Evolutionary conservation across 352 stramenopile species (phyloP).

Genomic region (Globisporangium camurandrum): DNA sequence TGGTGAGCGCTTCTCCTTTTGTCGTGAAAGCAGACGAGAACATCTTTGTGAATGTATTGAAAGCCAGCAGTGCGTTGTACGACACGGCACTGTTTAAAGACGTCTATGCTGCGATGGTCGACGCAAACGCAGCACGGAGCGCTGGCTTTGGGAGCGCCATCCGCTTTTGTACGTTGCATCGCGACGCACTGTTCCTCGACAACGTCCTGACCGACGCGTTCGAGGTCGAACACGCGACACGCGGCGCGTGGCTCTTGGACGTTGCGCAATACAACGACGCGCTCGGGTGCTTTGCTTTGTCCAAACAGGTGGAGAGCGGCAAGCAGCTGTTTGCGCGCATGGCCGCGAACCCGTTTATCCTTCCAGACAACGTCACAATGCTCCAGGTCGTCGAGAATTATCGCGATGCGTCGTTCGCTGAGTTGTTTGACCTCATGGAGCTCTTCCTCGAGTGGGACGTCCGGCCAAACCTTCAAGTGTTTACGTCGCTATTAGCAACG

Average conservation of each 20-base stretch:
- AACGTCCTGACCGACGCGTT: constrained; percentile 53
- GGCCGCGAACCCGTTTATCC: constrained; percentile 40
- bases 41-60: constrained; percentile 73
- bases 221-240: constrained; percentile 28
- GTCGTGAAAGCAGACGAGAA: constrained; percentile 50
- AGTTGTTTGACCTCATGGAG: constrained; percentile 68
- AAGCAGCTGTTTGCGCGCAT: constrained; percentile 62
- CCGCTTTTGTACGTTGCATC: constrained; percentile 41
- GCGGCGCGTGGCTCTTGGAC: constrained; percentile 43
- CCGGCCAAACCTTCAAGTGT: constrained; percentile 58
- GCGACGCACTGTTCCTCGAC: constrained; percentile 47
- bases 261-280: constrained; percentile 77
- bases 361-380: constrained; percentile 69
- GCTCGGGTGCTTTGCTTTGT: constrained; percentile 53
- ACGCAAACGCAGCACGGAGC: constrained; percentile 36
- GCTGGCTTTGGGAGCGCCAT: constrained; percentile 64
- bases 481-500: constrained; percentile 62
- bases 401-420: constrained; percentile 39
- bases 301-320: constrained; percentile 34
- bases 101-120: constrained; percentile 45
- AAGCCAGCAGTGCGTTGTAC: constrained; percentile 28
- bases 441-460: constrained; percentile 53
- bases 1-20: constrained; percentile 5
- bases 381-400: constrained; percentile 71
- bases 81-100: constrained; percentile 40